Base-by-base conservation (phyloP, 169 alveolate genomes). In the Theileria parva region DNA sequence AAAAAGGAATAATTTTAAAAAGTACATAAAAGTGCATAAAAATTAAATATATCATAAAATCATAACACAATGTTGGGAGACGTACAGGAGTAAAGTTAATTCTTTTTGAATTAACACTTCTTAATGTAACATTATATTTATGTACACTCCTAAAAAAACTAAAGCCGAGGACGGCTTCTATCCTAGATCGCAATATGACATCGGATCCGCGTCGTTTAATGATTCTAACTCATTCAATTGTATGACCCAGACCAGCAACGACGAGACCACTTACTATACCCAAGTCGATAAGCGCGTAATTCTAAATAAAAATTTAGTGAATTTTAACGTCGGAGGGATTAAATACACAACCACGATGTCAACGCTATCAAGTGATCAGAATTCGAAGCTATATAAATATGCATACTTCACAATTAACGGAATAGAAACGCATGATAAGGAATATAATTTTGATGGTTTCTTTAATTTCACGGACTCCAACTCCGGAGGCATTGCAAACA, bases 301-400 rank as follows among this genome's bases (percentile, higher is more conserved):
- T 34, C 48, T 34, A 8, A 21, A 64, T 15, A 77, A 44, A 25
- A 65, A 48, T 17, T 23, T 85, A n/a, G 80, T 85, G 12, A 85
- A 78, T 15, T 74, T 85, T 25, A 78, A 77, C 60, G 88, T 85
- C 23, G 91, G 91, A 9, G 91, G 91, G 17, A 51, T 48, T 21
- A 13, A 70, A n/a, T 85, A 77, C 79, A 61, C 76, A 19, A 85
- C 91, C 48, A 85, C 81, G 17, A 68, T 53, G 30, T 57, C 73
- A 30, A 85, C 91, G 1, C 67, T 85, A 19, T 9, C 25, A 30
- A 21, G 19, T 21, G 75, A 83, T 39, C 25, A 30, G 48, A 68
- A 53, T 8, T 83, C 89, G 23, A 65, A 60, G 7, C 71, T 83
- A n/a, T 71, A 27, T 23, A 64, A 48, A 23, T 76, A 75, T n/a